These are phyloP conservation scores for Neurospora sp. DNA, from an alignment of 2,329 filamentous ascomycete species.

Conservation along the genomic window DNA sequence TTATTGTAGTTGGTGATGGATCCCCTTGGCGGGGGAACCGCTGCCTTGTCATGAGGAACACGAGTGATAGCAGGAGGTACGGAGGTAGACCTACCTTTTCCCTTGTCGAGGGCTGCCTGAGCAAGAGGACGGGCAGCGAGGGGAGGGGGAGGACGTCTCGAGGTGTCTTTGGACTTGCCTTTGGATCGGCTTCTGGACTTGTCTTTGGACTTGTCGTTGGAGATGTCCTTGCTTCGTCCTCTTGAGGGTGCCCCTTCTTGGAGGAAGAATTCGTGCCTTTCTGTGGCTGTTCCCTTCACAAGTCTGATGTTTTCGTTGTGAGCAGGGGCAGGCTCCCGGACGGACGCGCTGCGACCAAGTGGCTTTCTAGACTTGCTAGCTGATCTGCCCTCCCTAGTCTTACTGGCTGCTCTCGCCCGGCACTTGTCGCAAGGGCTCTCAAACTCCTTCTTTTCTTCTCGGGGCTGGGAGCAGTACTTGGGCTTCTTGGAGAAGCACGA, in stretches of 20 bases:
- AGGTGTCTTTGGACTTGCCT: background rate
- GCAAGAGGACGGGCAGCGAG: background rate
- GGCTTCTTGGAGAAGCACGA: background rate
- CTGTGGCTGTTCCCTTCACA: background rate
- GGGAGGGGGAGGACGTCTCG: background rate
- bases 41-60: background rate
- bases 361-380: background rate
- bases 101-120: background rate
- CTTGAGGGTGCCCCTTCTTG: background rate
- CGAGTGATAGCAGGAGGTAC: background rate
- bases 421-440: background rate
- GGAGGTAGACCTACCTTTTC: background rate
- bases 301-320: background rate
- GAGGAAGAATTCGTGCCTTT: background rate
- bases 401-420: background rate
- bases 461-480: background rate
- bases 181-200: background rate
- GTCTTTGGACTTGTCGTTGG: background rate
- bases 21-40: background rate
- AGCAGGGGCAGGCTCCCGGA: background rate
- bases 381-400: background rate
- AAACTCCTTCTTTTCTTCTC: background rate
- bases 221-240: background rate
- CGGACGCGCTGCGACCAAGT: background rate
- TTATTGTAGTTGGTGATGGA: background rate